Evolutionary conservation across 345 rosid genomes (phyloP), one percentile per base, ranked within the genome.

Genomic region (Ceriops tagal): DNA sequence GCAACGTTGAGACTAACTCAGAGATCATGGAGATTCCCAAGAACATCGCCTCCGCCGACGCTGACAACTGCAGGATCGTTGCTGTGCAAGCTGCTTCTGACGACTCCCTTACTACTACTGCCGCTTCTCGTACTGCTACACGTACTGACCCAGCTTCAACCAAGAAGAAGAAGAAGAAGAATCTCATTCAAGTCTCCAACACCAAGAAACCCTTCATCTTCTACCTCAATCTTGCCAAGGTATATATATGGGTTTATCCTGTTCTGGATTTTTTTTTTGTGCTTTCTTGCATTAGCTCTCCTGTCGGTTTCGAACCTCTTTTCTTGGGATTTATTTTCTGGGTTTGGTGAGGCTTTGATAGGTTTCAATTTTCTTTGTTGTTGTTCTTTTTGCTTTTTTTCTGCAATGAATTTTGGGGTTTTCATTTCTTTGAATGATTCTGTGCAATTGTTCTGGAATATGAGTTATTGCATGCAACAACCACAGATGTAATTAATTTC

Each of bases 221-320:
- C 71, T 80, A 80, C 55, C 83, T 77, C 59, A 73, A 67, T 73
- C 78, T 77, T 61, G 81, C 83, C 51, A 80, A 77, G 72, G 83
- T 77, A 21, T 15, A 11, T 32, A 15, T 1, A 49, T 30, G 49
- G 20, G 10, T 66, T 43, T 64, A 15, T 47, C 22, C 22, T 56
- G 3, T 53, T 20, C 10, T 5, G 37, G 70, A 30, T 37, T 26
- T 34, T 32, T 5, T 34, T 43, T 52, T 21, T 19, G 9, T 24
- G 19, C 21, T 53, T 69, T 37, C 59, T 60, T 53, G 39, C 37
- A 35, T 55, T 15, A 19, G 32, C 31, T 71, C 67, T 59, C 9
- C n/a, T 5, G 15, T 67, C 9, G 32, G 34, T 53, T 70, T 64
- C 16, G 9, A 19, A 7, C 28, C 19, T 39, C 11, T 37, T 30